phyloP scores from a whole-genome alignment of 495 filamentous ascomycete genomes.

The Neurospora sp. region DNA sequence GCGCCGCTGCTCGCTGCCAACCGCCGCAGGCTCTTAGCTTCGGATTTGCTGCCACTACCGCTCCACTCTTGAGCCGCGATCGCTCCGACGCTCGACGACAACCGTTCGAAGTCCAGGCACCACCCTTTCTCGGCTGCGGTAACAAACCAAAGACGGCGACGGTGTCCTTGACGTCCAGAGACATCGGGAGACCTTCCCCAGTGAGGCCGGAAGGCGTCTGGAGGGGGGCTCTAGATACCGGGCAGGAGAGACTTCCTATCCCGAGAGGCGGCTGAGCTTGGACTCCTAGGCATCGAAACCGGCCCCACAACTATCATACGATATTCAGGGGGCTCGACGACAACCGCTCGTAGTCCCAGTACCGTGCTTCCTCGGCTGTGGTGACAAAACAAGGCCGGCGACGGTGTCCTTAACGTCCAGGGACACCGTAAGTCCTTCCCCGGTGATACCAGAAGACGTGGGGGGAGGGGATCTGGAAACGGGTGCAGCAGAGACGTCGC shows the following conservation, averaged over 20 bases:
- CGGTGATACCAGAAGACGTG: background rate
- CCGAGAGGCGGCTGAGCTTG: too few relatives aligned
- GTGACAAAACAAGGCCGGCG: background rate
- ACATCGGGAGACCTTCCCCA: too few relatives aligned
- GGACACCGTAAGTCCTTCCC: fast-evolving
- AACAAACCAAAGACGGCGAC: too few relatives aligned
- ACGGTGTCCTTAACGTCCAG: background rate
- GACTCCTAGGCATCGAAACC: too few relatives aligned
- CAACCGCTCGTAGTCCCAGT: background rate
- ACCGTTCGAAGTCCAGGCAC: too few relatives aligned
- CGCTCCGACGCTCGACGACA: background rate
- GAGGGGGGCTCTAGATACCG: too few relatives aligned
- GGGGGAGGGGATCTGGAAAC: background rate
- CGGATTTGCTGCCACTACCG: background rate
- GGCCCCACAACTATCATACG: too few relatives aligned
- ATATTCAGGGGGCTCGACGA: background rate
- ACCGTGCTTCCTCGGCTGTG: background rate
- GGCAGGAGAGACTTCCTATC: too few relatives aligned
- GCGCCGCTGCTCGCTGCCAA: background rate
- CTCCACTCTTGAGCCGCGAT: background rate
- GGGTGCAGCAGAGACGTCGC: background rate
- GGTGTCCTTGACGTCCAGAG: too few relatives aligned
- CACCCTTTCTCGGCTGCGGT: too few relatives aligned
- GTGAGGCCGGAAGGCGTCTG: too few relatives aligned
- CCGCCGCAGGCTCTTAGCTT: background rate